phyloP scores from a whole-genome alignment of 495 filamentous ascomycete species.

The Penicillium canescens region DNA sequence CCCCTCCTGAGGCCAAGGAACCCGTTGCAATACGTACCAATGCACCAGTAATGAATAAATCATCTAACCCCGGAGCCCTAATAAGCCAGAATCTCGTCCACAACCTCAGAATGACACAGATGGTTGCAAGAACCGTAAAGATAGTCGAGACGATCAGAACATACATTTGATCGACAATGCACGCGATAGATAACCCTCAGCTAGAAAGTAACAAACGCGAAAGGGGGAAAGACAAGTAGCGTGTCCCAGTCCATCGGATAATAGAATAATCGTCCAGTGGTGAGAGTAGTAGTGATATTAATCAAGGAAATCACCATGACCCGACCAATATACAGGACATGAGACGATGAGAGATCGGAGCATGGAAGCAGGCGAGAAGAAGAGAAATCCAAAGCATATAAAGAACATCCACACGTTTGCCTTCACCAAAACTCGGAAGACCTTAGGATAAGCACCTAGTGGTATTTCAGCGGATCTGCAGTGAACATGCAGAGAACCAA shows the following conservation, averaged over 20 bases:
- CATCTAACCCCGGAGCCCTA: slow-evolving; percentile 37
- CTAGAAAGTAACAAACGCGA: neutral
- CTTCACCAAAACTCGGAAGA: too few species aligned
- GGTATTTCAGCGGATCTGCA: too few species aligned
- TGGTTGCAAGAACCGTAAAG: slow-evolving; percentile 25
- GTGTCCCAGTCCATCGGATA: neutral
- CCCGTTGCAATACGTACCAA: slow-evolving; percentile 24
- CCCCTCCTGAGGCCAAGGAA: neutral
- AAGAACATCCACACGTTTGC: too few species aligned
- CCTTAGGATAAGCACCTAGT: too few species aligned
- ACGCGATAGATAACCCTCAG: neutral
- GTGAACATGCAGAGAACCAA: neutral
- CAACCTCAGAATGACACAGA: slow-evolving; percentile 33
- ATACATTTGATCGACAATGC: slow-evolving; percentile 4
- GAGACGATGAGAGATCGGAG: too few species aligned
- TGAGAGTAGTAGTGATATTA: neutral
- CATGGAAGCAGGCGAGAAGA: too few species aligned
- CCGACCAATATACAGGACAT: too few species aligned
- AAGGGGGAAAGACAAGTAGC: neutral
- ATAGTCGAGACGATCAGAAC: slow-evolving; percentile 18
- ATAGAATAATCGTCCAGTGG: neutral
- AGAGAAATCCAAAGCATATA: too few species aligned
- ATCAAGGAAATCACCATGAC: too few species aligned
- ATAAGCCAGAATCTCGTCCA: slow-evolving; percentile 31
- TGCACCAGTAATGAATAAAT: slow-evolving; percentile 29